Evolutionary conservation across 106 monocot species (phyloP), one percentile per base, ranked within the genome.

Genomic region (Acorus gramineus): DNA sequence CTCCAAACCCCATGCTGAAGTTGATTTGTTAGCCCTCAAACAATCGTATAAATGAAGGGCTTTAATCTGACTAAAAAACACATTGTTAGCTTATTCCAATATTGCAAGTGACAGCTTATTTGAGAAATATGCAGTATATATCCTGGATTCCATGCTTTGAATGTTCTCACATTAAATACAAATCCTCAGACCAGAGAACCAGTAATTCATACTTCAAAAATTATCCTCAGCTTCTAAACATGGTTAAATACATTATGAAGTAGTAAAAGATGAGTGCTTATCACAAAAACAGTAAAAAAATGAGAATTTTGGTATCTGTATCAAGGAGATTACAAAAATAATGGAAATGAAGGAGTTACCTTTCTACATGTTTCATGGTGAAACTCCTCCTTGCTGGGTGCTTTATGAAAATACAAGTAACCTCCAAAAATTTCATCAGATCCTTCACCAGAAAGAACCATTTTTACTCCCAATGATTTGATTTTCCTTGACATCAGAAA

Each of bases 401-500:
- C 85, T 70, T 85, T 85, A 60, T 85, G 85, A 55, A 85, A 85
- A 81, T 85, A 85, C 52, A 85, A 75, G 66, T 85, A 81, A 42
- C 85, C 85, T 1, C 85, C 85, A 69, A 85, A 81, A 49, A 85
- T 75, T 68, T 85, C 81, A 72, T 81, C 81, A 60, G 85, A 77
- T 60, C 85, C 85, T 69, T 85, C 85, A 8, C 85, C 85, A 14
- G 85, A 85, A 69, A 85, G 81, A 68, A 85, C 85, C 85, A 85
- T 85, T 64, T 85, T 81, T 49, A 85, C 85, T 57, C 85, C 85
- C 63, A 81, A 68, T 13, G 85, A 85, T 57, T 81, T 85, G 49
- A 85, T 85, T 65, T 85, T 81, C 11, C 85, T 67, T 3, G 85
- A 81, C 81, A 85, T 85, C 14, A 85, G 54, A 69, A 85, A 85